These are phyloP conservation scores for Paraphaeosphaeria minitans DNA, from an alignment of 2,329 filamentous ascomycete species.

Conservation along the genomic window DNA sequence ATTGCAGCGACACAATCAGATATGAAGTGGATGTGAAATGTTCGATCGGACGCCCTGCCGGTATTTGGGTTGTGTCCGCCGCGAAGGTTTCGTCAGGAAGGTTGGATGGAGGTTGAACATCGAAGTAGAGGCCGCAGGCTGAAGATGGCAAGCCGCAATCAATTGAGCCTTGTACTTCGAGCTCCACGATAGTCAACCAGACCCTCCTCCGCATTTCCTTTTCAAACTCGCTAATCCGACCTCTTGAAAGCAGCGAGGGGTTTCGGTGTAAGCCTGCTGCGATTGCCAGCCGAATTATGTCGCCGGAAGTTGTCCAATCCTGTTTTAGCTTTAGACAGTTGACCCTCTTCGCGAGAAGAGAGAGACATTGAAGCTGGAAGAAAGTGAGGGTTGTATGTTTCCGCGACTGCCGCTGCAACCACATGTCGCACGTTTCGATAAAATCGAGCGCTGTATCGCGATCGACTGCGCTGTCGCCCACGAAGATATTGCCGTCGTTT, in stretches of 20 bases:
- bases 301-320: slow-evolving; percentile 58
- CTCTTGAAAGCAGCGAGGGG: slow-evolving; percentile 44
- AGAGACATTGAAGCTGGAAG: slow-evolving; percentile 58
- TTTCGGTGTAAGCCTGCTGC: slow-evolving; percentile 60
- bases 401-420: slow-evolving; percentile 53
- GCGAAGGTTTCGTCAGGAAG: slow-evolving; percentile 57
- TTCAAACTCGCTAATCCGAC: slow-evolving; percentile 48
- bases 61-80: slow-evolving; percentile 27
- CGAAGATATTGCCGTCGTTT: slow-evolving; percentile 42
- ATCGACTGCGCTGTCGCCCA: slow-evolving; percentile 51
- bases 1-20: slow-evolving; percentile 27
- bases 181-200: slow-evolving; percentile 62
- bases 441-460: slow-evolving; percentile 47
- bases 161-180: slow-evolving; percentile 61
- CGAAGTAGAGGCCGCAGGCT: slow-evolving; percentile 52
- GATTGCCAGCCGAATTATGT: slow-evolving; percentile 59
- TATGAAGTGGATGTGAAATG: slow-evolving; percentile 41
- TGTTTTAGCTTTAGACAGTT: slow-evolving; percentile 61
- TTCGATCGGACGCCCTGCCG: slow-evolving; percentile 28
- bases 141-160: slow-evolving; percentile 60
- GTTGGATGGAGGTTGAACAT: slow-evolving; percentile 56
- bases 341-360: slow-evolving; percentile 56
- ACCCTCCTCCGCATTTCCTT: slow-evolving; percentile 61
- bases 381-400: slow-evolving; percentile 58
- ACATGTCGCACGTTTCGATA: slow-evolving; percentile 49